phyloP scores from a whole-genome alignment of 768 basidiomycete genomes.

The Boletus sensibilis region DNA sequence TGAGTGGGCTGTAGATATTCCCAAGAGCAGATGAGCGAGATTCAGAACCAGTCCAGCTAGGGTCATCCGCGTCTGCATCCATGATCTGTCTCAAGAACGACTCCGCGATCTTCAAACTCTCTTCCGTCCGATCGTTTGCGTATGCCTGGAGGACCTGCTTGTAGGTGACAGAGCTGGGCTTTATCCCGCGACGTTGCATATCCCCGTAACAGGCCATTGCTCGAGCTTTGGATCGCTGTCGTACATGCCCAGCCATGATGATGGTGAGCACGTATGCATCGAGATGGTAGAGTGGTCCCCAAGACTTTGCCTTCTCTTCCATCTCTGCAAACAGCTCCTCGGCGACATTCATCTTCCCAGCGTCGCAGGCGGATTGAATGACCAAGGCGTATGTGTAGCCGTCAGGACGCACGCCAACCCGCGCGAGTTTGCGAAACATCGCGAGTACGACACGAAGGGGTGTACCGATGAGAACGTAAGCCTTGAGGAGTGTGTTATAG shows the following conservation, averaged over 20 bases:
- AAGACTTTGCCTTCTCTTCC: constrained; percentile 42
- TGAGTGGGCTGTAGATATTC: constrained; percentile 59
- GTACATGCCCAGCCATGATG: constrained; percentile 72
- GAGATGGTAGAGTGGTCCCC: constrained; percentile 41
- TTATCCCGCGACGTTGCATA: constrained; percentile 64
- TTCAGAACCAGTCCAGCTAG: constrained; percentile 40
- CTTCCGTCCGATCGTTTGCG: constrained; percentile 45
- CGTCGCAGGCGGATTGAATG: constrained; percentile 80
- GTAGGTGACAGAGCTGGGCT: constrained; percentile 69
- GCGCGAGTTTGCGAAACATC: constrained; percentile 57
- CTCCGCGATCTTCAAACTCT: constrained; percentile 60
- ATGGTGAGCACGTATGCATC: constrained; percentile 68
- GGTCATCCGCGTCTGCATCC: constrained; percentile 32
- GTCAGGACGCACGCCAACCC: constrained; percentile 55
- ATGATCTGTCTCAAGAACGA: constrained; percentile 59
- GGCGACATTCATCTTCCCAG: constrained; percentile 62
- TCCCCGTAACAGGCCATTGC: constrained; percentile 70
- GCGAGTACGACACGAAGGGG: constrained; percentile 64
- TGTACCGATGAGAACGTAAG: constrained; percentile 77
- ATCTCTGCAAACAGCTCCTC: constrained; percentile 67
- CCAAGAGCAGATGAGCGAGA: constrained; percentile 47
- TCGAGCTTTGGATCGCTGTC: constrained; percentile 44
- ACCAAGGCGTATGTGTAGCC: constrained; percentile 66
- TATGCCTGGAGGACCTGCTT: constrained; percentile 65
- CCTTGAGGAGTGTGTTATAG: constrained; percentile 80